These are phyloP conservation scores for Dictyostelium brefeldianum DNA, from an alignment of 78 protist species.

Conservation along the genomic window DNA sequence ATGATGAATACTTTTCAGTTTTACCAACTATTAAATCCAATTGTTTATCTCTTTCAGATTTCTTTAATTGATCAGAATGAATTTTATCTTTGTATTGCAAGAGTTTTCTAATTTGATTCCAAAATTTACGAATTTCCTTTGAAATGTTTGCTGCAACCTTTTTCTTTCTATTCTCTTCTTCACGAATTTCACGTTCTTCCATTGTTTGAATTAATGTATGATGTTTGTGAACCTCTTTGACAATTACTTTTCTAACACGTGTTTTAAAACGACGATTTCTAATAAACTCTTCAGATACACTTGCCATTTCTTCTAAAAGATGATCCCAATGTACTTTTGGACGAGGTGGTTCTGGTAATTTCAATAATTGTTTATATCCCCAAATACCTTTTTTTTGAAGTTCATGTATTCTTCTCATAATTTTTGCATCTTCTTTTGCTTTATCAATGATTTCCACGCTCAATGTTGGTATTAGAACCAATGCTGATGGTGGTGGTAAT, in stretches of 20 bases:
- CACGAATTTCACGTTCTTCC: constrained; percentile 32
- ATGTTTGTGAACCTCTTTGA: constrained; percentile 17
- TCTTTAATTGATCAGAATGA: constrained; percentile 6
- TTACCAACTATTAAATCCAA: constrained; percentile 89
- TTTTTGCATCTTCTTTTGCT: constrained; percentile 63
- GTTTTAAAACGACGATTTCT: constrained; percentile 73
- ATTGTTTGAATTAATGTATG: not conserved
- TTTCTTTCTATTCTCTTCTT: constrained; percentile 55
- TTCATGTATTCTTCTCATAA: constrained; percentile 56
- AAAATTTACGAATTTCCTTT: constrained; percentile 60
- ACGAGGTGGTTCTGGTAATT: constrained; percentile 87
- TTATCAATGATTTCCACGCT: constrained; percentile 9
- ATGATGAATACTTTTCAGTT: constrained; percentile 73
- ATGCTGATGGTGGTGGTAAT: constrained; percentile 50
- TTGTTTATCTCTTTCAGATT: constrained; percentile 72
- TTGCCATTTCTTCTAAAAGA: constrained; percentile 88
- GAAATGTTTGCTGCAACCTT: constrained; percentile 23
- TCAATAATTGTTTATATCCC: constrained; percentile 49
- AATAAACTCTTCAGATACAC: constrained; percentile 86
- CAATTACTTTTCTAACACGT: constrained; percentile 44
- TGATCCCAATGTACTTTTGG: constrained; percentile 90
- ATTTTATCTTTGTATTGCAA: constrained; percentile 41
- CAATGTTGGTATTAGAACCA: constrained; percentile 25
- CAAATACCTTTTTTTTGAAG: constrained; percentile 59
- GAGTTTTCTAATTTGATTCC: constrained; percentile 80